These are phyloP conservation scores for Termitomyces sp. DNA, from an alignment of 768 basidiomycete species.

Conservation along the genomic window DNA sequence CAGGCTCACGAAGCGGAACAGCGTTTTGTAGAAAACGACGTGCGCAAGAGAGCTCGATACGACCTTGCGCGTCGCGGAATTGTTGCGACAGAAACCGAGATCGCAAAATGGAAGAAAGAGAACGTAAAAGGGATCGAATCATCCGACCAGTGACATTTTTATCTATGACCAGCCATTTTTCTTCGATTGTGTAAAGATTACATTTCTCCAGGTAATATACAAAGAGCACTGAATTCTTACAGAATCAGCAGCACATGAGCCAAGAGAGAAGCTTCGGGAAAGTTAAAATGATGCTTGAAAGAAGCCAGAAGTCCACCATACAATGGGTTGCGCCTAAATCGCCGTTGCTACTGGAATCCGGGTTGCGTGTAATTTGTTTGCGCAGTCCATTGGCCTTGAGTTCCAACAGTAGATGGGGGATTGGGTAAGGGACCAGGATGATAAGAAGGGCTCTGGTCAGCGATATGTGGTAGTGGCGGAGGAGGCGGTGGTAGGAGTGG, in stretches of 20 bases:
- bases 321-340: background rate
- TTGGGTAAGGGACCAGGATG: conserved; percentile 40
- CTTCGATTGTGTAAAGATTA: background rate
- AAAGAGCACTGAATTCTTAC: background rate
- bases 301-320: background rate
- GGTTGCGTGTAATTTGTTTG: conserved; percentile 27
- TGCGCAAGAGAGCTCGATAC: conserved; percentile 71
- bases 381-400: conserved; percentile 34
- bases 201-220: background rate
- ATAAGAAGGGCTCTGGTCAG: conserved; percentile 21
- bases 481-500: conserved; percentile 35
- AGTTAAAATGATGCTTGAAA: background rate
- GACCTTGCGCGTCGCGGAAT: conserved; percentile 74
- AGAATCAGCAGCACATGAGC: background rate
- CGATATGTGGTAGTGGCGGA: conserved; percentile 15
- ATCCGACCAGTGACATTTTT: background rate
- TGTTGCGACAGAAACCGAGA: conserved; percentile 81
- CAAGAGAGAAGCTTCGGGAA: background rate
- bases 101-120: conserved; percentile 69
- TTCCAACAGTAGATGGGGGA: conserved; percentile 31
- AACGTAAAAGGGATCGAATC: conserved; percentile 12
- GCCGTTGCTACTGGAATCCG: conserved; percentile 17
- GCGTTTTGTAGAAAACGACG: conserved; percentile 61
- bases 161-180: background rate
- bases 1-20: conserved; percentile 65